phyloP scores from a whole-genome alignment of 768 basidiomycete species.

The Lactarius pseudohatsudake region DNA sequence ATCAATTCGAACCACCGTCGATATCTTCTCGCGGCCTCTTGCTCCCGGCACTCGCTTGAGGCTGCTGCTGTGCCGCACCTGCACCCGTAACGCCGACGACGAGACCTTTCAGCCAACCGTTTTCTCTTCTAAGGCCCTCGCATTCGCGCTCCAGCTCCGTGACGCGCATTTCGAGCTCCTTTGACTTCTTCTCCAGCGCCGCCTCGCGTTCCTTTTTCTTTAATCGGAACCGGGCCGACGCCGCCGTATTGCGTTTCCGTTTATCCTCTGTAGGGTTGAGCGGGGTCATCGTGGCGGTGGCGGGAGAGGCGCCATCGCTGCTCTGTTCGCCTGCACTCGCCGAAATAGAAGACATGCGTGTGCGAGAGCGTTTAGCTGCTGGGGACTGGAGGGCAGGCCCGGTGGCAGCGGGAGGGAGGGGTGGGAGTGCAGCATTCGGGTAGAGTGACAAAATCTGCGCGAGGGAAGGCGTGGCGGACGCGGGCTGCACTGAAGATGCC shows the following conservation, averaged over 20 bases:
- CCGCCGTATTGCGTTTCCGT: conserved; percentile 89
- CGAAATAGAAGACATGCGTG: conserved; percentile 48
- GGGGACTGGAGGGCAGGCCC: conserved; percentile 13
- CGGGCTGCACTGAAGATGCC: conserved; percentile 36
- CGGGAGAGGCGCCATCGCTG: conserved; percentile 34
- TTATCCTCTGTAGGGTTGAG: conserved; percentile 78
- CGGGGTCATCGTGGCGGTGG: conserved; percentile 27
- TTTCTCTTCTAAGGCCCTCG: conserved; percentile 83
- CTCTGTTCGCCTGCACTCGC: conserved; percentile 36
- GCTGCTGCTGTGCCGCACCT: conserved; percentile 38
- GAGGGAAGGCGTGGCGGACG: conserved; percentile 50
- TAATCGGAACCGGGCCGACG: conserved; percentile 87
- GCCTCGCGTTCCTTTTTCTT: conserved; percentile 97
- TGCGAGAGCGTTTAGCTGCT: conserved; percentile 29
- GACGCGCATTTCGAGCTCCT: conserved; percentile 80
- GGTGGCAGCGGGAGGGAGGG: conserved; percentile 29
- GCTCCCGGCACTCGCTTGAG: conserved; percentile 13
- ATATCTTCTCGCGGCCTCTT: conserved; percentile 31
- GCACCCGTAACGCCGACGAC: conserved; percentile 86
- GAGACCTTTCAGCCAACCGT: conserved; percentile 88
- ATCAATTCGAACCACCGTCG: conserved; percentile 1
- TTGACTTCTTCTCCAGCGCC: conserved; percentile 80
- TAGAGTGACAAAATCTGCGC: conserved; percentile 70
- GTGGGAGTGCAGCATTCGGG: conserved; percentile 32
- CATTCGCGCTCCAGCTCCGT: conserved; percentile 87